Evolutionary conservation across 257 asterid genomes (phyloP).

Genomic region (Solanum pimpinellifolium): DNA sequence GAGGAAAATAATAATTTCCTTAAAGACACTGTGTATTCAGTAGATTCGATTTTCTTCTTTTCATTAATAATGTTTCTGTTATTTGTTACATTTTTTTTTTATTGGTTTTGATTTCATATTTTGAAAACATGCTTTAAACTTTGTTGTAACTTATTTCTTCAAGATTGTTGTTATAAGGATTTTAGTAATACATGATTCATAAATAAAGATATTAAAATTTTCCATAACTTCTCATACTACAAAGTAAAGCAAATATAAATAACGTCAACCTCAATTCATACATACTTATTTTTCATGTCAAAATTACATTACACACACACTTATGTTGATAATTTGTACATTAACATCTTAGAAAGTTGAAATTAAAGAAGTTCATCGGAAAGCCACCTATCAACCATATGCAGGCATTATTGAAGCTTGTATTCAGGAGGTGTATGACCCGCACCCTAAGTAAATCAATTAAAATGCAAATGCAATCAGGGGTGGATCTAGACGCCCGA

Average conservation of each 20-base stretch:
- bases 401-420: neutral
- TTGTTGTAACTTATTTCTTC: too few relatives aligned
- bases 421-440: constrained; percentile 2
- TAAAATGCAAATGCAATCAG: too few relatives aligned
- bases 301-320: neutral
- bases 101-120: too few relatives aligned
- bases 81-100: too few relatives aligned
- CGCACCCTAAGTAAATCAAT: neutral
- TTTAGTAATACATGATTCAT: too few relatives aligned
- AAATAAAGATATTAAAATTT: neutral
- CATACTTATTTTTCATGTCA: neutral
- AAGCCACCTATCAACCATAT: neutral
- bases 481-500: too few relatives aligned
- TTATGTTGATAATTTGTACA: neutral
- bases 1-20: too few relatives aligned
- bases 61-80: too few relatives aligned
- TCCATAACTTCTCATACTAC: neutral
- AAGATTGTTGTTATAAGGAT: too few relatives aligned
- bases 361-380: neutral
- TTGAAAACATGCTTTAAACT: too few relatives aligned
- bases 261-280: neutral
- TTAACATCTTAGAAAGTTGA: neutral
- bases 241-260: neutral
- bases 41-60: too few relatives aligned
- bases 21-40: too few relatives aligned